phyloP scores from a whole-genome alignment of 179 eudicot species.

The Drosera spatulata region DNA sequence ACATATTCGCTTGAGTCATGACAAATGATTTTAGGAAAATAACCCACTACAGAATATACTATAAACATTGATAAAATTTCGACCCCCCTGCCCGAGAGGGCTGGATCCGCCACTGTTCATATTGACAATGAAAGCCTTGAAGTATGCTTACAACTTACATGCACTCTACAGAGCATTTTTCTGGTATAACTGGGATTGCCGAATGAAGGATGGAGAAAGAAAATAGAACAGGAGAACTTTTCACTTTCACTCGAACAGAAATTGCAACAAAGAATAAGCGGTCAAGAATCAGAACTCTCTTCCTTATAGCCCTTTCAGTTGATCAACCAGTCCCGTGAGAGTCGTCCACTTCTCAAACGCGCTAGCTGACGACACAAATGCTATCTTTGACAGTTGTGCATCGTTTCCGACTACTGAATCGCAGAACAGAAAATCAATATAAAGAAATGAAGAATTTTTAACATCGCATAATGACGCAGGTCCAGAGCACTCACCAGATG shows the following conservation, averaged over 20 bases:
- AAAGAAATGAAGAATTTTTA: background rate
- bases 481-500: constrained; percentile 43
- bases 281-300: background rate
- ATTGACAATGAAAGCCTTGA: no score
- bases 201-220: no score
- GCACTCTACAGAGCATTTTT: no score
- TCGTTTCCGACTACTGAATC: constrained; percentile 51
- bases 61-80: no score
- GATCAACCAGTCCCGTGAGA: constrained; percentile 55
- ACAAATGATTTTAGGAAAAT: no score
- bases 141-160: no score
- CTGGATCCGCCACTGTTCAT: no score
- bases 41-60: no score
- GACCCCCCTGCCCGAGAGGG: no score
- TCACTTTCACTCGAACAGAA: background rate
- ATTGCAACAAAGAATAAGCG: background rate
- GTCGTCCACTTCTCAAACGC: constrained; percentile 92
- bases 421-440: background rate
- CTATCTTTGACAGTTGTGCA: constrained; percentile 53
- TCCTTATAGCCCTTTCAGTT: constrained; percentile 79
- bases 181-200: no score
- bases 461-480: background rate
- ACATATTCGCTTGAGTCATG: no score
- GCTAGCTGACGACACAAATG: constrained; percentile 74
- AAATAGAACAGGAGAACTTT: no score